A percentile compares a stretch with the other conserved stretches of the same genome.
Conservation (phyloP, 768 basidiomycete species). For the Imleria badia region DNA sequence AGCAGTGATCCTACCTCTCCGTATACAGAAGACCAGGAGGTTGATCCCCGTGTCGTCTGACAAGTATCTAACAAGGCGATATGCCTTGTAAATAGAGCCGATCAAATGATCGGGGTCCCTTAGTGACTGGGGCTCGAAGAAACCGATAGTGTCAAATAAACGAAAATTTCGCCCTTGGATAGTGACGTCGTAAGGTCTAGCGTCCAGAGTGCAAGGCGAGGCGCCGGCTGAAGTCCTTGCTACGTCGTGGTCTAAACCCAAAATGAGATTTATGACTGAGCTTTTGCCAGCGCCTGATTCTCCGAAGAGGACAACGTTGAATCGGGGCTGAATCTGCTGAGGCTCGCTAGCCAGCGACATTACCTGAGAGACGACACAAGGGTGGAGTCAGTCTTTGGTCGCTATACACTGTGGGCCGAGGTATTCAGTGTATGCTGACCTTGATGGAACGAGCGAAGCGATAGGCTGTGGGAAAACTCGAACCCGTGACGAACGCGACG, state of each 20-base stretch:
- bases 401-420: too few species aligned
- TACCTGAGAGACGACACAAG: neutral
- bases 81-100: neutral
- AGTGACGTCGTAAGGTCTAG: neutral
- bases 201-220: neutral
- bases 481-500: conserved; percentile 5
- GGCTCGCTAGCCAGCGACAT: neutral
- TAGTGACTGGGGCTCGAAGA: too few species aligned
- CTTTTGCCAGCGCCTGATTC: neutral
- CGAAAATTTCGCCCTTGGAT: neutral
- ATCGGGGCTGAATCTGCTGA: too few species aligned
- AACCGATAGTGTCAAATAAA: neutral
- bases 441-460: too few species aligned
- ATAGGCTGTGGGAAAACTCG: neutral
- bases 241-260: neutral
- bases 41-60: neutral
- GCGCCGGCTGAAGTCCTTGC: too few species aligned
- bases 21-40: neutral
- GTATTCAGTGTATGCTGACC: too few species aligned
- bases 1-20: too few species aligned
- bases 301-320: neutral
- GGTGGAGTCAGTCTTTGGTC: too few species aligned
- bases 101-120: too few species aligned
- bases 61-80: neutral
- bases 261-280: neutral